Base-by-base conservation (phyloP, 805 yeast species). In the Cyberlindnera misumaiensis region DNA sequence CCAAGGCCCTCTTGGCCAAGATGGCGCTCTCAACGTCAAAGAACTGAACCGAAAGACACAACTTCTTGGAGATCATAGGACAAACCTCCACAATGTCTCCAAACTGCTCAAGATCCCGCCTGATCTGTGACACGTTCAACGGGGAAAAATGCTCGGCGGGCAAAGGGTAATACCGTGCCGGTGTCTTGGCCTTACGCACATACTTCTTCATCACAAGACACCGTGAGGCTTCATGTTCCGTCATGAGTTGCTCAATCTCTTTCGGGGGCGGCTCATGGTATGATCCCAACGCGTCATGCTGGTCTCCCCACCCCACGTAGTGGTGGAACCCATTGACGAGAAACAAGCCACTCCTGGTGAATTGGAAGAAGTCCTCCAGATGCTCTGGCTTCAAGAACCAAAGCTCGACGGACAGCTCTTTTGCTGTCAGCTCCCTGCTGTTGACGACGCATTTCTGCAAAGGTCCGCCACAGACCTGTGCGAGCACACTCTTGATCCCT, bases 401-500 rank as follows among this genome's bases (percentile, higher is more conserved):
- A 3, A 83, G 42, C 42, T 73, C 76, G 10, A 77, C 40, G 8
- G 45, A 7, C 42, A 47, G 28, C 43, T 52, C 31, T 38, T 47
- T 65, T 51, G 63, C 39, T 4, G 11, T 9, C 8, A 7, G 26
- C 8, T 18, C 9, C 39, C 48, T 26, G 43, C 28, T 47, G n/a
- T 49, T 53, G 22, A 64, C 48, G 11, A 56, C 61, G 4, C 80
- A 48, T 36, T 66, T 68, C 44, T 80, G 85, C 35, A 83, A 57
- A 0, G 86, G 83, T 0, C 94, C 94, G 2, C 93, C 89, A 46
- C 68, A 63, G 0, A 81, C 62, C 38, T 75, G 82, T 1, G 75
- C 52, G 14, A 83, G 46, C 9, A 82, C 59, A 28, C 75, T 63
- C 16, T 64, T 64, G 8, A 77, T 45, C 8, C 81, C 77, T 8